Conservation (phyloP, 2,329 filamentous ascomycete genomes). For the Chalaropsis thielavioides region DNA sequence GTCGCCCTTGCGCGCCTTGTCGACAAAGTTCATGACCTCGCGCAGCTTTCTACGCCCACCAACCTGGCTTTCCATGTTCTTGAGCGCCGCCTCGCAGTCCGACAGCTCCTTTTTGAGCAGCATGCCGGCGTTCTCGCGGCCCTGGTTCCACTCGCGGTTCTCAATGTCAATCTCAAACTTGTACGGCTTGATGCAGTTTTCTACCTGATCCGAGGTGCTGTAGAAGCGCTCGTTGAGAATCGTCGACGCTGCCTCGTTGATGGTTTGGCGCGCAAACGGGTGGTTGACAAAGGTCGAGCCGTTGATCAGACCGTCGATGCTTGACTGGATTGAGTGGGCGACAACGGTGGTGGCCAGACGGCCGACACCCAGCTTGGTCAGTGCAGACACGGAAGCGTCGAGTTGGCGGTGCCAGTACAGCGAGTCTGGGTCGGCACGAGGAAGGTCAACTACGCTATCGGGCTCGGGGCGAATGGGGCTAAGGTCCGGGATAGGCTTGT, state of each 20-base stretch:
- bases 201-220: constrained; percentile 92
- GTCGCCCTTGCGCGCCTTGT: constrained; percentile 76
- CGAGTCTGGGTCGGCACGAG: constrained; percentile 72
- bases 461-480: constrained; percentile 48
- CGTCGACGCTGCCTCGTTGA: constrained; percentile 73
- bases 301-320: constrained; percentile 64
- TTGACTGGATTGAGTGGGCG: constrained; percentile 69
- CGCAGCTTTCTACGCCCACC: constrained; percentile 72
- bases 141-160: constrained; percentile 72
- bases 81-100: constrained; percentile 67
- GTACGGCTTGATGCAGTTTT: constrained; percentile 98
- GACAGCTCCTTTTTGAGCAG: constrained; percentile 78
- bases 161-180: constrained; percentile 97
- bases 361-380: constrained; percentile 90
- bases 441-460: constrained; percentile 61
- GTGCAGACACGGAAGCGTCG: constrained; percentile 73
- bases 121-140: constrained; percentile 64
- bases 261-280: constrained; percentile 84
- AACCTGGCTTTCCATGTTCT: constrained; percentile 58
- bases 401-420: constrained; percentile 89
- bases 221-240: constrained; percentile 93
- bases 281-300: constrained; percentile 78
- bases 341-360: constrained; percentile 85
- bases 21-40: constrained; percentile 83
- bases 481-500: constrained; percentile 83